Evolutionary conservation across 2,329 filamentous ascomycete genomes (phyloP).

Genomic region (Talaromyces sp.): DNA sequence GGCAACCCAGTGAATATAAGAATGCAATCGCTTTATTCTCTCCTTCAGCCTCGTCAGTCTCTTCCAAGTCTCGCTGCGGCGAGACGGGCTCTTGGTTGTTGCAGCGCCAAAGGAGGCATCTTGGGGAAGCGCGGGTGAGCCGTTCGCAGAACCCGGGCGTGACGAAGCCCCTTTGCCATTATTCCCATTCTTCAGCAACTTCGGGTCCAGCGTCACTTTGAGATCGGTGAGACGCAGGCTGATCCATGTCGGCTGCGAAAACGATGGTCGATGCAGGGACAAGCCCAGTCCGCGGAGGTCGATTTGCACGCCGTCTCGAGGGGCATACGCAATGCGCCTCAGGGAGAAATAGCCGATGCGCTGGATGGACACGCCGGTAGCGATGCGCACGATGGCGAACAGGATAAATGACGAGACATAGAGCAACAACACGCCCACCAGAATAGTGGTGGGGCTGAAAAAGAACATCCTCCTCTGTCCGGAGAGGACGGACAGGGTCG

Average conservation of each 20-base stretch:
- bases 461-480: conserved; percentile 31
- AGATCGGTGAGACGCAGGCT: conserved; percentile 85
- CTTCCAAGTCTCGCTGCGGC: conserved; percentile 72
- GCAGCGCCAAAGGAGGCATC: conserved; percentile 8
- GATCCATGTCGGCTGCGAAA: conserved; percentile 94
- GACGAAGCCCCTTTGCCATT: conserved; percentile 18
- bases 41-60: conserved; percentile 76
- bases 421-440: conserved; percentile 77
- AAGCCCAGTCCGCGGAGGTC: conserved; percentile 86
- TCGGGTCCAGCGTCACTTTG: conserved; percentile 74
- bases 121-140: conserved; percentile 10
- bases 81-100: conserved; percentile 1
- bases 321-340: conserved; percentile 83
- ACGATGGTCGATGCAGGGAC: conserved; percentile 86
- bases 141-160: conserved; percentile 3
- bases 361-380: conserved; percentile 93
- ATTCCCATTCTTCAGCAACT: conserved; percentile 47
- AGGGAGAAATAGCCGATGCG: conserved; percentile 89
- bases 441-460: conserved; percentile 68
- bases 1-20: conserved; percentile 81
- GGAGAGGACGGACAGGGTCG: neutral
- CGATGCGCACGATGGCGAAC: conserved; percentile 86
- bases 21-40: conserved; percentile 76
- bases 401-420: conserved; percentile 91
- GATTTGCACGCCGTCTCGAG: conserved; percentile 81